Evolutionary conservation across 768 basidiomycete species (phyloP), one percentile per base, ranked within the genome.

Genomic region (Scleroderma bovista): DNA sequence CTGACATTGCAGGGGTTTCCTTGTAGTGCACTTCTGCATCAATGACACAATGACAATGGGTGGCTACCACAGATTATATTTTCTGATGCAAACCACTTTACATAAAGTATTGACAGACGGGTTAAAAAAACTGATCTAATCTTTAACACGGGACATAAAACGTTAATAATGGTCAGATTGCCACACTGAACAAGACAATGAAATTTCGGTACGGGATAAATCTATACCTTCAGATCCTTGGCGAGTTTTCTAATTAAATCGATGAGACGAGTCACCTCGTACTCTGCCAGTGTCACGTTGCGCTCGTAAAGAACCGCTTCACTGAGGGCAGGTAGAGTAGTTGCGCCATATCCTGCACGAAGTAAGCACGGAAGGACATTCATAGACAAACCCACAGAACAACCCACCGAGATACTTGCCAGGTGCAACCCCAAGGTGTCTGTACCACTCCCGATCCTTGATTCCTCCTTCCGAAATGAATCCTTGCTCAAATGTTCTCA

Each of bases 371-470:
- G 46, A 9, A 51, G 31, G 46, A 36, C 8, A 37, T 24, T 49
- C 12, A 23, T 32, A 20, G 33, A 12, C 26, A 29, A 29, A 29
- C 26, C 26, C 26, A 29, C 26, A 16, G 33, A 45, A 22, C n/a
- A 19, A 67, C 76, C 57, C 56, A 87, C 86, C 85, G 36, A 86
- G 80, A 81, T 85, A 85, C 65, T 88, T 84, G 34, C 91, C 92
- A 26, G 93, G 92, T 3, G 92, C 89, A 38, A 92, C 88, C 43
- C 78, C 91, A 15, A 92, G 75, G 67, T 93, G 86, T 59, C 73
- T 81, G 63, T 87, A 95, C 92, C 92, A 94, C 62, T 89, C 85
- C 29, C 88, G 75, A 47, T 84, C 81, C 56, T 82, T 82, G 54
- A 93, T 81, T 0, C 92, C 93, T 15, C 72, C 81, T 58, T 84